Conservation (phyloP, 345 rosid species). For the Euphorbia lathyris region DNA sequence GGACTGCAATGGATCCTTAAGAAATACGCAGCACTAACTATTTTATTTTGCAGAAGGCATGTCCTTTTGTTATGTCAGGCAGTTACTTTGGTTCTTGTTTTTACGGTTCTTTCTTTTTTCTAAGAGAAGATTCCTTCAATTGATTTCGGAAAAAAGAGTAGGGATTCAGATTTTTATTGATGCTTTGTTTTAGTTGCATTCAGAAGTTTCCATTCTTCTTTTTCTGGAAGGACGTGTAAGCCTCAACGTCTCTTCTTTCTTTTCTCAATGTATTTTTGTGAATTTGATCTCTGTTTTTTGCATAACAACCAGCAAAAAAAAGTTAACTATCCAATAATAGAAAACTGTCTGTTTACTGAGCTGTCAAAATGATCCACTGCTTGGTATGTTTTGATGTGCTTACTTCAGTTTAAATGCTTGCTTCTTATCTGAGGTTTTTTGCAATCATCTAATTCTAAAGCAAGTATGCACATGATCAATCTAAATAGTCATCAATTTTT, state of each 20-base stretch:
- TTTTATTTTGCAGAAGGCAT: neutral
- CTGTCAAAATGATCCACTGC: neutral
- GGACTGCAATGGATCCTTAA: neutral
- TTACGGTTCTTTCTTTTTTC: neutral
- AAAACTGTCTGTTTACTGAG: neutral
- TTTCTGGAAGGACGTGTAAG: conserved; percentile 1
- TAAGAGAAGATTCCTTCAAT: neutral
- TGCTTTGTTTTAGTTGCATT: neutral
- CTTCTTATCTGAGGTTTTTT: conserved; percentile 14
- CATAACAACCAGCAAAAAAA: conserved; percentile 4
- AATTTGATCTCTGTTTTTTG: neutral
- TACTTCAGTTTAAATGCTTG: neutral
- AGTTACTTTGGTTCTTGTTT: neutral
- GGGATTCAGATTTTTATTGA: neutral
- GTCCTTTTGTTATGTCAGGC: neutral
- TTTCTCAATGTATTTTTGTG: neutral
- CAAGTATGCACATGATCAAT: neutral
- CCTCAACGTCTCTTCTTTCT: neutral
- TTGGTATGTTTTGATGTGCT: neutral
- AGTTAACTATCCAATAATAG: neutral
- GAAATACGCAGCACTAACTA: neutral
- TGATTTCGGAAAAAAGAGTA: neutral
- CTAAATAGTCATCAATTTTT: neutral
- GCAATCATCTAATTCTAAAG: conserved; percentile 12
- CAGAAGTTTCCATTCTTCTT: neutral